A percentile compares a stretch with the other conserved stretches of the same genome.
Conservation (phyloP, 345 rosid genomes). For the Raphanus sativus region DNA sequence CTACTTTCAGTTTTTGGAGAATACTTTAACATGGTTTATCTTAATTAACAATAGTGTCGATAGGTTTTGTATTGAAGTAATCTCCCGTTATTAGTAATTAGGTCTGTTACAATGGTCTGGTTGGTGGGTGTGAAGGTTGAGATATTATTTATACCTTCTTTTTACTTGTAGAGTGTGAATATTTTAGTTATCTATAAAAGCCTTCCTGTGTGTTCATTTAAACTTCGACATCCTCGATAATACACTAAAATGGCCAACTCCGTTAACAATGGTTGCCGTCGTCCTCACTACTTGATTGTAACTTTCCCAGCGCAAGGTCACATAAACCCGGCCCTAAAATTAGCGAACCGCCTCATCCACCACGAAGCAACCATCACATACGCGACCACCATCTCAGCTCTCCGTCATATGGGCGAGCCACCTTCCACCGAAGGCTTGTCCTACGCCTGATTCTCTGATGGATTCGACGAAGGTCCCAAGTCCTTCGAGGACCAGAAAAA, state of each 20-base stretch:
- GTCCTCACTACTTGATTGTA: conserved; percentile 55
- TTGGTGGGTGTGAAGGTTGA: conserved; percentile 26
- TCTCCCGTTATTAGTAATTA: not conserved
- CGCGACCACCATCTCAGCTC: conserved; percentile 42
- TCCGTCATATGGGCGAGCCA: conserved; percentile 46
- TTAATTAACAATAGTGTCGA: not conserved
- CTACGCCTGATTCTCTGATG: conserved; percentile 56
- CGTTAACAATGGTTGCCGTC: not conserved
- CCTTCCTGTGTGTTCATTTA: too few relatives aligned
- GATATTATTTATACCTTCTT: not conserved
- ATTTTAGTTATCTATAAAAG: too few relatives aligned
- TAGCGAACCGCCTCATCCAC: conserved; percentile 58
- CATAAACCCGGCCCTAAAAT: conserved; percentile 59
- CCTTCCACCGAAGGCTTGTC: conserved; percentile 38
- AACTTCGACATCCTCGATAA: too few relatives aligned
- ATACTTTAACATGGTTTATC: not conserved
- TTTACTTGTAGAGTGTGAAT: not conserved
- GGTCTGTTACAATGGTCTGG: conserved; percentile 4
- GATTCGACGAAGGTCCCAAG: conserved; percentile 56
- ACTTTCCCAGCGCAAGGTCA: conserved; percentile 66
- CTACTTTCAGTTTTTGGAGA: too few relatives aligned
- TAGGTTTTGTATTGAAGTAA: not conserved
- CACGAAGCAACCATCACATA: conserved; percentile 55
- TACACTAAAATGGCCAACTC: conserved; percentile 19
- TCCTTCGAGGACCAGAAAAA: conserved; percentile 25